Conservation (phyloP, 371 early-diverging fungal genomes). For the Mortierella sp. region DNA sequence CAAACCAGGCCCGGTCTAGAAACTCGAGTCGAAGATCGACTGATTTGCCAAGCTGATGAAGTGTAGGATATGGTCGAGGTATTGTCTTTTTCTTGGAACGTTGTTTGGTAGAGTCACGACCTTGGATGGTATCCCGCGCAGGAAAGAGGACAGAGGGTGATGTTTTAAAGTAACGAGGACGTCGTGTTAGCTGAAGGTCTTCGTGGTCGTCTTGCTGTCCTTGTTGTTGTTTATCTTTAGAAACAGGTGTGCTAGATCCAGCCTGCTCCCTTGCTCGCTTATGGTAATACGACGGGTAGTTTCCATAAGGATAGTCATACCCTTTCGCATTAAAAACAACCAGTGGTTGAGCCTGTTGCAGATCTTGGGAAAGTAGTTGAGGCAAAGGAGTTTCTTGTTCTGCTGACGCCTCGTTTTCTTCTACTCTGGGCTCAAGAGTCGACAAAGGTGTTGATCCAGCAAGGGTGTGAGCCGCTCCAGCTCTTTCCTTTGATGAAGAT, state of each 20-base stretch:
- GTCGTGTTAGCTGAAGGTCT: not conserved
- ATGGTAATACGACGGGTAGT: conserved; percentile 45
- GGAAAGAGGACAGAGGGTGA: not conserved
- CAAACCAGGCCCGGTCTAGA: conserved; percentile 64
- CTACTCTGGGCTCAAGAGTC: no score
- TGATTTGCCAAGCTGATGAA: conserved; percentile 27
- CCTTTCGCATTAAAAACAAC: not conserved
- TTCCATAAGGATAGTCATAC: conserved; percentile 38
- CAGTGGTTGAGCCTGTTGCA: no score
- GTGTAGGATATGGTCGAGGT: not conserved
- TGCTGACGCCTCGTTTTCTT: no score
- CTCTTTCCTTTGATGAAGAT: no score
- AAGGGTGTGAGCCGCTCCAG: no score
- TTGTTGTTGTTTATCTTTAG: not conserved
- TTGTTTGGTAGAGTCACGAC: not conserved
- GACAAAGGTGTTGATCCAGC: no score
- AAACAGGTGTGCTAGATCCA: not conserved
- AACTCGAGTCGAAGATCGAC: conserved; percentile 73
- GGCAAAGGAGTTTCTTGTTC: no score
- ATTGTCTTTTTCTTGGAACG: not conserved
- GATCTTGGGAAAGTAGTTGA: no score
- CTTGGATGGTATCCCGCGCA: not conserved
- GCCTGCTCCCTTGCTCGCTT: conserved; percentile 25
- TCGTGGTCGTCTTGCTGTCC: not conserved
- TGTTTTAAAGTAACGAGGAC: not conserved